Conservation (phyloP, 305 asterid species). For the Solanum hybrid region DNA sequence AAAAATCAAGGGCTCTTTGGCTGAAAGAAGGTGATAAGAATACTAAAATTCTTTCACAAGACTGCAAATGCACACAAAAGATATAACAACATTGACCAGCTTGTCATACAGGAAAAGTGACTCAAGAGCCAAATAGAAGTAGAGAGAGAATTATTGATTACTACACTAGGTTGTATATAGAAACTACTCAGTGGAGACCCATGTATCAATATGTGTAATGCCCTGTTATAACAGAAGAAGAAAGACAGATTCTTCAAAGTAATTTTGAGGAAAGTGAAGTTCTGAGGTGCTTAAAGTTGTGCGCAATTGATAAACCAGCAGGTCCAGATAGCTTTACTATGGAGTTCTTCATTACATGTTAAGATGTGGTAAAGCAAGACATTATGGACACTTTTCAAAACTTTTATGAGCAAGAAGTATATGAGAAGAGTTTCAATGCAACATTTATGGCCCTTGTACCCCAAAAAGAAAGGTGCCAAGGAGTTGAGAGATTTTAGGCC, state of each 20-base stretch:
- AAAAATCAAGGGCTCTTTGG: background rate
- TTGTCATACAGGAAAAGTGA: background rate
- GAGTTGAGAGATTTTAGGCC: background rate
- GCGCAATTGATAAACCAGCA: background rate
- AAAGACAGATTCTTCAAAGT: background rate
- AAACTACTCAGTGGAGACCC: background rate
- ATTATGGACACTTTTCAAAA: background rate
- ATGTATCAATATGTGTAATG: background rate
- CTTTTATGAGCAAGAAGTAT: background rate
- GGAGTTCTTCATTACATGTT: background rate
- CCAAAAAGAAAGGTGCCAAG: background rate
- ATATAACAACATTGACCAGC: background rate
- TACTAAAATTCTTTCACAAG: background rate
- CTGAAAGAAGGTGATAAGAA: background rate
- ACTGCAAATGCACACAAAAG: background rate
- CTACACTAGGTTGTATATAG: background rate
- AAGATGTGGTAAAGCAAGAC: background rate
- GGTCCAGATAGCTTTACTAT: background rate
- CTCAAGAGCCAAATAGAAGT: background rate
- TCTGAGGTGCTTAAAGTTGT: background rate
- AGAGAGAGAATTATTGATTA: background rate
- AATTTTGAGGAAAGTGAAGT: background rate
- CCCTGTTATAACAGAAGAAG: background rate
- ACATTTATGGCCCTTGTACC: background rate
- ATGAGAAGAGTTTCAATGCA: background rate